Base-by-base conservation (phyloP, 768 basidiomycete genomes). In the Boletellus emodensis region DNA sequence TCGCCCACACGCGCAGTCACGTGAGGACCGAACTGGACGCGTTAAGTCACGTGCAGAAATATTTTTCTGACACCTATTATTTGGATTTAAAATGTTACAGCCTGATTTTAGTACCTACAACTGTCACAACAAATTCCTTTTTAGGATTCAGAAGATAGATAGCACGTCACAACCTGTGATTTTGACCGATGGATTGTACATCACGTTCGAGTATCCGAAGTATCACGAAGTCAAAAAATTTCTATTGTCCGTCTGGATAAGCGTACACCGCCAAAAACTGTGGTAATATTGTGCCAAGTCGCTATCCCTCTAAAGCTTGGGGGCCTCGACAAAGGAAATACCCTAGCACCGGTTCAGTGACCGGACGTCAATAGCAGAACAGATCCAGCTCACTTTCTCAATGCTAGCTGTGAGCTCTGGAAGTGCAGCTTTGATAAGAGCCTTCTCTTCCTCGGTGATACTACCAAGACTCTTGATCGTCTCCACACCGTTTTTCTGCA, bases 401-500 rank as follows among this genome's bases (percentile, higher is more conserved):
- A 95, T 93, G 72, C 84, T 93, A 46, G 62, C 74, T 44, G 64
- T 61, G 32, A 95, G 78, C 67, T 97, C 94, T 12, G 88, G 85
- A 48, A 97, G 65, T 36, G 89, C 90, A 59, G 85, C 87, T 58
- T 79, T 72, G 66, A 99, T 67, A 49, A 98, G 84, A n/a, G 61
- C 71, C 61, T 82, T 68, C 77, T 99, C 95, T 46, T 73, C 79
- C 2, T 77, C 75, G 2, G 84, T 82, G 61, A 94, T 71, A 42
- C 75, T 74, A 4, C 94, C 95, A 37, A 98, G 77, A n/a, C 85
- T 69, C 59, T 79, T 70, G 64, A 99, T 92, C 72, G 83, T 90
- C 60, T 78, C 77, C 44, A 94, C 85, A 64, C 95, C 96, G 51
- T 81, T 79, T 48, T 79, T 65, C 92, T 94, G 55, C n/a, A 30